Evolutionary conservation across 106 monocot genomes (phyloP).

Genomic region (Ottelia alismoides): DNA sequence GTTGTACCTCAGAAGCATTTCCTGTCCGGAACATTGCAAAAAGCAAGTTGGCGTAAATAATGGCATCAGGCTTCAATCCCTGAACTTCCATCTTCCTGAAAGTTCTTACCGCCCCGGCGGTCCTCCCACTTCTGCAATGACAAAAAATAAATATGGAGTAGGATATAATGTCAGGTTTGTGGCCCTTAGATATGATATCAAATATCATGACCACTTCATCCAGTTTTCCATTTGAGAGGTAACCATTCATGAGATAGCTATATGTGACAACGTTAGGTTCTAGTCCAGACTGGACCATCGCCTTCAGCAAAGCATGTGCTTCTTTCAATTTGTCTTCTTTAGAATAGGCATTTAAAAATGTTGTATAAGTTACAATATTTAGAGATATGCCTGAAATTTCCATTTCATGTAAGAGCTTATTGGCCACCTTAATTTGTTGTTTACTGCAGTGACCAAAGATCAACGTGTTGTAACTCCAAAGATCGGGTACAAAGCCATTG

Average conservation of each 20-base stretch:
- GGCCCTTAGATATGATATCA: slow-evolving; percentile 3
- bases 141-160: slow-evolving; percentile 10
- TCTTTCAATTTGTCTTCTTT: background rate
- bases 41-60: slow-evolving; percentile 1
- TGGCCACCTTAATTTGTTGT: background rate
- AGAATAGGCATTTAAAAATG: slow-evolving; percentile 4
- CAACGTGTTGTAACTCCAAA: slow-evolving; percentile 8
- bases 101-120: background rate
- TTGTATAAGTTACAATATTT: slow-evolving; percentile 1
- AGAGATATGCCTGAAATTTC: background rate
- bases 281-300: slow-evolving; percentile 1
- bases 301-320: slow-evolving; percentile 4
- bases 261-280: slow-evolving; percentile 2
- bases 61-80: background rate
- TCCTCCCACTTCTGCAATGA: slow-evolving; percentile 6
- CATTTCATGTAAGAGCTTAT: background rate
- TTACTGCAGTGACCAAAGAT: background rate
- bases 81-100: background rate
- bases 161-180: slow-evolving; percentile 5
- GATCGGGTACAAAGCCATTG: slow-evolving; percentile 1
- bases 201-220: slow-evolving; percentile 5
- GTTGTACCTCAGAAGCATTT: background rate
- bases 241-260: slow-evolving; percentile 9
- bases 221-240: slow-evolving; percentile 1
- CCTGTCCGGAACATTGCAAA: background rate